Evolutionary conservation across 75 land plant species (phyloP), one percentile per base, ranked within the genome.

Genomic region (Gnetum montanum): DNA sequence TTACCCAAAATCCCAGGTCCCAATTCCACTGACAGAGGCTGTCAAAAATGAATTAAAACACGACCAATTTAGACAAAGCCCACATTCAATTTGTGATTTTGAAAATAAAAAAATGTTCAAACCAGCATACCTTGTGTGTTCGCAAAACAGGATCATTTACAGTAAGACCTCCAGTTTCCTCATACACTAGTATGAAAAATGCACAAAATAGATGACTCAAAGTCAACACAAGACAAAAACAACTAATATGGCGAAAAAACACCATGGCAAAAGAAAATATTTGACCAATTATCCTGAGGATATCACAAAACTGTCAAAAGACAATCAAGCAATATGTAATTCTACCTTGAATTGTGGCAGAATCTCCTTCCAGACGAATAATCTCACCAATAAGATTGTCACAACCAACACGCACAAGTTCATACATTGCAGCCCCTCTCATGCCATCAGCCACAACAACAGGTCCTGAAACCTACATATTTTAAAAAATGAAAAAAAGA

Each of bases 341-440:
- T 15, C 16, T 73, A 95, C 99, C 99, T 73, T 95, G 99, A 49
- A 95, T 95, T 1, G 99, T 95, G 18, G 99, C 99, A 37, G 99
- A 95, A 60, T 95, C 97, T 23, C 99, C 99, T 69, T 95, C 99
- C 46, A 95, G 59, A 29, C 99, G 61, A 70, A 95, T 95, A 52
- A 95, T 95, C 60, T 95, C 99, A 8, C 99, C 99, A 47, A 95
- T 95, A 50, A 95, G 82, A 49, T 82, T 90, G 59, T 95, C 99
- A 70, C 90, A 80, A 50, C 99, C 99, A 52, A 95, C 99, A 59
- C 99, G 97, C 25, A 95, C 99, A 49, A 95, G 70, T 49, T 95
- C 99, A 73, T 95, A 95, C 99, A 95, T 95, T 31, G 99, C 99
- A 54, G 99, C 99, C 19, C 99, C 99, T 54, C 67, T 89, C 99